Evolutionary conservation across 345 rosid genomes (phyloP), one percentile per base, ranked within the genome.

Genomic region (Euphorbia pulcherrima): DNA sequence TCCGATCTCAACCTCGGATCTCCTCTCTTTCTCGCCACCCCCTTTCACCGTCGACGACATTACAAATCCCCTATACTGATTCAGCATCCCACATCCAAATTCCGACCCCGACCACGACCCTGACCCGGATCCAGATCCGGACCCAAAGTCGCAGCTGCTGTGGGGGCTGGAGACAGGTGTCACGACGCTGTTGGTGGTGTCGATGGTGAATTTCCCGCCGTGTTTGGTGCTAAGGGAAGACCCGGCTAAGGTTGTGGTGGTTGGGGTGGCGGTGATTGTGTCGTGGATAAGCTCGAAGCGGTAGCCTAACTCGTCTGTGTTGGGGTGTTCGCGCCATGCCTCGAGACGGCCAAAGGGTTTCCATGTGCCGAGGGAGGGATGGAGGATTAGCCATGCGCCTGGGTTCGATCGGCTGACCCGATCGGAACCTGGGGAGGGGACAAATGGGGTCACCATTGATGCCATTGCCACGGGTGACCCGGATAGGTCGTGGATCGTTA

Each of bases 391-490:
- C 99, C 99, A 94, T 4, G 97, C 97, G 0, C 97, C 99, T 0
- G 99, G 97, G 65, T 90, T 94, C 5, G 96, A 86, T 28, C 83
- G 83, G 46, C 87, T 86, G 27, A 94, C 99, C 1, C 88, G 82
- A 68, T 94, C 86, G 0, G 95, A 82, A 10, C 97, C 96, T 0
- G 96, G 92, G 13, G 97, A 91, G 3, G 92, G 99, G 1, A 91
- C 97, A 28, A 89, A 94, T 1, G 99, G 99, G 21, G 99, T 94
- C 30, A 91, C 97, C 99, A 94, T 94, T 2, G 97, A 91, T 1
- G 99, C 97, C 84, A 88, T 92, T 2, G 99, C 99, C 0, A 91
- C 99, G 0, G 99, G 99, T 1, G 97, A 94, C 0, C 99, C 99
- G 0, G 99, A 94, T 6, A 94, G 88, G 74, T 94, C 99, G 68